Base-by-base conservation (phyloP, 768 basidiomycete species). In the Amanita rubescens region DNA sequence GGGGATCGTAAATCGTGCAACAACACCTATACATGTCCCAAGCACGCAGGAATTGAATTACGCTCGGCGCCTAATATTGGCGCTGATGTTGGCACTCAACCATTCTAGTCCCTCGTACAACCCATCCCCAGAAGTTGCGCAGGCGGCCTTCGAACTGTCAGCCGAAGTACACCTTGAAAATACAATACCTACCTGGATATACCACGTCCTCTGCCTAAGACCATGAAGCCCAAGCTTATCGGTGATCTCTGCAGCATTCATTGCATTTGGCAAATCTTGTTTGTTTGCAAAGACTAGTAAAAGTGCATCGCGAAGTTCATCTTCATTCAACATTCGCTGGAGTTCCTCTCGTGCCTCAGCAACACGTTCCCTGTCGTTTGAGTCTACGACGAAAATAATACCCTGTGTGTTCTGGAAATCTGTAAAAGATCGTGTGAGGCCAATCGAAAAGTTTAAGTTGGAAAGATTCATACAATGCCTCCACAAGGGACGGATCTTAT, bases 381-480 rank as follows among this genome's bases (percentile, higher is more conserved):
- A 99, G 70, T 99, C 96, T 56, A 98, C 94, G 47, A 99, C 96
- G 70, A 98, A 98, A 67, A 99, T 98, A 75, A 99, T 97, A 59
- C 95, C 96, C 75, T 99, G 95, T 25, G 96, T 99, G 79, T 98
- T 98, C 75, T 98, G 95, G 94, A 96, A 99, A 79, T 99, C 96
- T 99, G 66, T 17, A 57, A 49, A 51, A 56, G 24, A 51, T 49
- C 47, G 55, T 50, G 54, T 59, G 34, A 61, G 57, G 53, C 55
- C 63, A 55, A 58, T 49, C 33, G 55, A 32, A 32, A 32, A 37
- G 57, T 60, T 58, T 41, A 33, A 51, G 57, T 48, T 54, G 59
- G 56, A 58, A 49, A 20, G 60, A 43, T 51, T 84, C 93, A 67
- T 66, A 96, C 96, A 99, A 79, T 99, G 96, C 84, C 95, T 92